Percentiles rank a stretch among this genome's conserved stretches.
Conservation (phyloP, 148 eudicot genomes). For the Vaccinium myrtillus region DNA sequence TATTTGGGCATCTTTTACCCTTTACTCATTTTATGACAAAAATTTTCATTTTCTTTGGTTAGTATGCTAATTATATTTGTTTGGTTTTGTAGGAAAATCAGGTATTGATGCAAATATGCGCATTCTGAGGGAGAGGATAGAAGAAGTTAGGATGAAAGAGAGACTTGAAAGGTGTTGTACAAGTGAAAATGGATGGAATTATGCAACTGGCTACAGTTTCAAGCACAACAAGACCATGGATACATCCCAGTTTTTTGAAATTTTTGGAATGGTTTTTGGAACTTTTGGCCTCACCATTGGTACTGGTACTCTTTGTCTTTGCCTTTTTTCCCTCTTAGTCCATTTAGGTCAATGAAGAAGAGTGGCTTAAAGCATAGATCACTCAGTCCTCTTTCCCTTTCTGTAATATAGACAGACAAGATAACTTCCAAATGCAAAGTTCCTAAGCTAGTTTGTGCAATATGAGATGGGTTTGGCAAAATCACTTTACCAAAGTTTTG, state of each 20-base stretch:
- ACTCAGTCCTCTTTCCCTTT: neutral
- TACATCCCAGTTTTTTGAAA: conserved; percentile 14
- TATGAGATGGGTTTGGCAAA: too few species aligned
- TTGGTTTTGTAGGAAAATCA: neutral
- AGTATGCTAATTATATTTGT: neutral
- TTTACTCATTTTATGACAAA: too few species aligned
- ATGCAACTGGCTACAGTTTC: conserved; percentile 1
- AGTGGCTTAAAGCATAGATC: neutral
- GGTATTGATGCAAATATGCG: neutral
- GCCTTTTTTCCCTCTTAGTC: conserved; percentile 21
- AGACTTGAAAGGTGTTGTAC: conserved; percentile 30
- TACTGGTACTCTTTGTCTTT: conserved; percentile 26
- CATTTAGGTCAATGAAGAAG: neutral
- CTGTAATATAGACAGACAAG: too few species aligned
- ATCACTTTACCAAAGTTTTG: neutral
- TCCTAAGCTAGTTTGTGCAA: neutral
- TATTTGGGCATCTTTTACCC: too few species aligned
- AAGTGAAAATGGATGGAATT: conserved; percentile 35
- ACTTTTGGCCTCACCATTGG: conserved; percentile 32
- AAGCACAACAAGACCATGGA: conserved; percentile 1
- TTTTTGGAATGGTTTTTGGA: conserved; percentile 23
- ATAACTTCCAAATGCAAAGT: neutral
- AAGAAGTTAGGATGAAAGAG: conserved; percentile 35
- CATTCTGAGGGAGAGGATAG: conserved; percentile 30
- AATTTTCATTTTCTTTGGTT: neutral